Percentiles rank a stretch among this genome's conserved stretches.
Evolutionary conservation across 768 basidiomycete species (phyloP).

Genomic region (Imleria badia): DNA sequence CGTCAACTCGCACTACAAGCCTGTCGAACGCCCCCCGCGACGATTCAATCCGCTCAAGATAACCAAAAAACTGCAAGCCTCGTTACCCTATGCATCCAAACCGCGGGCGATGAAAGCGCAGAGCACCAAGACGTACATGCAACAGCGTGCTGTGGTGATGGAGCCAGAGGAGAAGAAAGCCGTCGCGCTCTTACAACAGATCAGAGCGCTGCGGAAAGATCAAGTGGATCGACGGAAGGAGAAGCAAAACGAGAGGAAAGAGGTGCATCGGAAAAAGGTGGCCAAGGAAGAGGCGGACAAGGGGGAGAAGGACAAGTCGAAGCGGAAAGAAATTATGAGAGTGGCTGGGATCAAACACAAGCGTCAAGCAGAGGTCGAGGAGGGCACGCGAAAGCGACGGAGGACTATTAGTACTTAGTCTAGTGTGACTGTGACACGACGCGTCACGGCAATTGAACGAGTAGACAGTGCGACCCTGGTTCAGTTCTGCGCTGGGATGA

Average conservation of each 20-base stretch:
- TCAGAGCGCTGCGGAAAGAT: slow-evolving; percentile 87
- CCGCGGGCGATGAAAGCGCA: slow-evolving; percentile 81
- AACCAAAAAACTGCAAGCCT: slow-evolving; percentile 85
- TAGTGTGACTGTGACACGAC: slow-evolving; percentile 19
- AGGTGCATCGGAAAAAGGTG: slow-evolving; percentile 65
- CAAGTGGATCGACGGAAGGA: slow-evolving; percentile 75
- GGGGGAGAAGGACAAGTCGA: slow-evolving; percentile 71
- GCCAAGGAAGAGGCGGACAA: slow-evolving; percentile 66
- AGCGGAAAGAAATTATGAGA: slow-evolving; percentile 75
- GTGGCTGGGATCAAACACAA: slow-evolving; percentile 69
- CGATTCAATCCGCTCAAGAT: slow-evolving; percentile 91
- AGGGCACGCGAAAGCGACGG: slow-evolving; percentile 57
- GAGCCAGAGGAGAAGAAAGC: slow-evolving; percentile 96
- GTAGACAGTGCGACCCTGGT: no score
- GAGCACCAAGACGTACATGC: slow-evolving; percentile 77
- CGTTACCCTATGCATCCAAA: slow-evolving; percentile 91
- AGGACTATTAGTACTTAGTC: slow-evolving; percentile 42
- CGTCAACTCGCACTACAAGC: slow-evolving; percentile 87
- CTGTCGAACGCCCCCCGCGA: slow-evolving; percentile 72
- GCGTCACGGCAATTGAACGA: slow-evolving; percentile 13
- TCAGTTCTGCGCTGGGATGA: slow-evolving; percentile 21
- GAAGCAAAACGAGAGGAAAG: slow-evolving; percentile 82
- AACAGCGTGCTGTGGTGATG: slow-evolving; percentile 92
- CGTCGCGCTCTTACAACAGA: slow-evolving; percentile 88
- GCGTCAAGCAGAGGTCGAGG: slow-evolving; percentile 58